Percentiles rank a stretch among this genome's conserved stretches.
These are phyloP conservation scores for Haplographium delicatum DNA, from an alignment of 495 filamentous ascomycete genomes.

Conservation along the genomic window DNA sequence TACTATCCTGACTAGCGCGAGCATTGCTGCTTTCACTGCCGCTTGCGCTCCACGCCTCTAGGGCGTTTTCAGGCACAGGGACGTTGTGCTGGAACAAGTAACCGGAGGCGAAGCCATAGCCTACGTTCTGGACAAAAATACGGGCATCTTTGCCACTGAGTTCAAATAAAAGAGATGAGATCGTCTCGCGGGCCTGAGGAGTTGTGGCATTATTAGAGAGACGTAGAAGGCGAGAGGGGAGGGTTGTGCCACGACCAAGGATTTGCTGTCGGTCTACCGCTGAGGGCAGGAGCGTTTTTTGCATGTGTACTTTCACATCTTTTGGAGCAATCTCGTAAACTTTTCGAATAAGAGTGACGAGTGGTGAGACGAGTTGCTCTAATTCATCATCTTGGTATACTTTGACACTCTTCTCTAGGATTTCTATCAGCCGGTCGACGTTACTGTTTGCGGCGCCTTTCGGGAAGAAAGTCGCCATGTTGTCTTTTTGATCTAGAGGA, in stretches of 20 bases:
- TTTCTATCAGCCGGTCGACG: conserved; percentile 62
- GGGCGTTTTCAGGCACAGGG: conserved; percentile 60
- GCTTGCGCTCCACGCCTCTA: conserved; percentile 50
- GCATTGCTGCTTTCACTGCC: conserved; percentile 17
- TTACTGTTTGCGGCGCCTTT: conserved; percentile 53
- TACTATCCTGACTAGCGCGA: conserved; percentile 28
- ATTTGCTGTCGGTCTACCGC: conserved; percentile 69
- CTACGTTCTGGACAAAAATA: conserved; percentile 72
- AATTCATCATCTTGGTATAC: conserved; percentile 59
- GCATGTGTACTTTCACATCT: conserved; percentile 56
- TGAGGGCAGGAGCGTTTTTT: conserved; percentile 67
- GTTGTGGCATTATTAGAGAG: conserved; percentile 70
- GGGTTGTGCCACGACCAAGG: conserved; percentile 67
- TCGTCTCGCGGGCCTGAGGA: conserved; percentile 65
- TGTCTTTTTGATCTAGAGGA: conserved; percentile 46
- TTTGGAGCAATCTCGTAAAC: conserved; percentile 70
- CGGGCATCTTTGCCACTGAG: conserved; percentile 70
- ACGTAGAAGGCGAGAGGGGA: conserved; percentile 72
- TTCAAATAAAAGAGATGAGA: conserved; percentile 79
- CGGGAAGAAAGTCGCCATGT: conserved; percentile 57
- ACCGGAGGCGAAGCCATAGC: conserved; percentile 89
- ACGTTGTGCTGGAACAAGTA: conserved; percentile 80
- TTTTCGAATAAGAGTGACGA: conserved; percentile 65
- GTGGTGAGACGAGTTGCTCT: conserved; percentile 61
- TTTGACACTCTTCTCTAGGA: conserved; percentile 63